Conservation (phyloP, 352 stramenopile species). For the Phytopythium oedochilum region DNA sequence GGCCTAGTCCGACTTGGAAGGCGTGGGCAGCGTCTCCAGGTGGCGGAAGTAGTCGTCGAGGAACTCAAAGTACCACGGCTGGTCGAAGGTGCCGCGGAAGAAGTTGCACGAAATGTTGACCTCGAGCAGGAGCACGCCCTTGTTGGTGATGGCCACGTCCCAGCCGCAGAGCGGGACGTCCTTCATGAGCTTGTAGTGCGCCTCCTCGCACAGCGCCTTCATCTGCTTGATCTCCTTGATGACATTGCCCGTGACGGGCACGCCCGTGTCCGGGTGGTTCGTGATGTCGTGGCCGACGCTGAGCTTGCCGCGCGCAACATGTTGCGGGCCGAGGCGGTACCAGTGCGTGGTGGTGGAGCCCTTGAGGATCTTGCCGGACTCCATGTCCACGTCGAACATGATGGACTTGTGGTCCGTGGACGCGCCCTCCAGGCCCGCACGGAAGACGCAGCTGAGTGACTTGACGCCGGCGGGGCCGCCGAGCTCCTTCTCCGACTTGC, state of each 20-base stretch:
- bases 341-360: constrained; percentile 97
- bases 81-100: constrained; percentile 90
- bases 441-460: constrained; percentile 80
- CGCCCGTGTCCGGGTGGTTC: constrained; percentile 87
- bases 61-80: constrained; percentile 85
- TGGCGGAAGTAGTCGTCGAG: constrained; percentile 82
- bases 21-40: constrained; percentile 54
- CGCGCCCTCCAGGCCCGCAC: constrained; percentile 60
- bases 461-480: constrained; percentile 59
- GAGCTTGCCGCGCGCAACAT: constrained; percentile 71
- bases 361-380: constrained; percentile 90
- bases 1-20: constrained; percentile 37
- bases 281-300: constrained; percentile 84
- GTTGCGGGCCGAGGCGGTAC: constrained; percentile 86
- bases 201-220: constrained; percentile 75
- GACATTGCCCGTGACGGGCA: constrained; percentile 81
- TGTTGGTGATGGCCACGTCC: constrained; percentile 91
- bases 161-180: constrained; percentile 91
- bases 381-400: constrained; percentile 97
- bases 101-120: constrained; percentile 96
- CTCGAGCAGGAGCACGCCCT: constrained; percentile 85
- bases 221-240: constrained; percentile 89
- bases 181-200: constrained; percentile 90
- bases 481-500: constrained; percentile 35
- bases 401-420: constrained; percentile 97